phyloP scores from a whole-genome alignment of 371 early-diverging fungal genomes.

The Mortierella sp. region DNA sequence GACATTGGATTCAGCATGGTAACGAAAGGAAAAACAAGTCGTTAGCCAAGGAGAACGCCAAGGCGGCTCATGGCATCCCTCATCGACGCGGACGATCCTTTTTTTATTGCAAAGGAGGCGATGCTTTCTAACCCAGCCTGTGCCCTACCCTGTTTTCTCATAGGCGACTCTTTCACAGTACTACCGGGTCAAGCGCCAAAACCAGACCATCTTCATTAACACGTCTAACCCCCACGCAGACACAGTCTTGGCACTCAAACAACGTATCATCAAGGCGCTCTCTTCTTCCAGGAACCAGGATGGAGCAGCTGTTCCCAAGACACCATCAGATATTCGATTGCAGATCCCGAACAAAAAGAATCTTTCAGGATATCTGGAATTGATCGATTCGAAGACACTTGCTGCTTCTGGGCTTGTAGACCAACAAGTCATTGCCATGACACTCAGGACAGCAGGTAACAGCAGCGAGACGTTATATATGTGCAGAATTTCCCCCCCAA shows the following conservation, averaged over 20 bases:
- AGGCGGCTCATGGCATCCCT: too few relatives aligned
- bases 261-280: constrained; percentile 40
- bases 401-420: constrained; percentile 37
- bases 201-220: constrained; percentile 49
- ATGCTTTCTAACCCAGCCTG: too few relatives aligned
- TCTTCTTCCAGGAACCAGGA: constrained; percentile 13
- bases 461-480: too few relatives aligned
- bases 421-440: constrained; percentile 45
- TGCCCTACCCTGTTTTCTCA: neutral
- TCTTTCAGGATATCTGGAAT: constrained; percentile 6
- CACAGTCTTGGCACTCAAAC: constrained; percentile 33
- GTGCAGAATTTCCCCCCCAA: too few relatives aligned
- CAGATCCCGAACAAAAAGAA: constrained; percentile 20
- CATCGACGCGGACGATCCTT: too few relatives aligned
- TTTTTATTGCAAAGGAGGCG: too few relatives aligned
- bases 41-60: too few relatives aligned
- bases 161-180: constrained; percentile 27
- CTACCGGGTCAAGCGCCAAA: constrained; percentile 49
- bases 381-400: constrained; percentile 31
- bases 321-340: constrained; percentile 24
- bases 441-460: constrained; percentile 31
- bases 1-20: too few relatives aligned
- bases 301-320: constrained; percentile 7
- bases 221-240: constrained; percentile 26
- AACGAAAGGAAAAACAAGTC: too few relatives aligned